Conservation (phyloP, 768 basidiomycete genomes). For the Lactarius sanguifluus region DNA sequence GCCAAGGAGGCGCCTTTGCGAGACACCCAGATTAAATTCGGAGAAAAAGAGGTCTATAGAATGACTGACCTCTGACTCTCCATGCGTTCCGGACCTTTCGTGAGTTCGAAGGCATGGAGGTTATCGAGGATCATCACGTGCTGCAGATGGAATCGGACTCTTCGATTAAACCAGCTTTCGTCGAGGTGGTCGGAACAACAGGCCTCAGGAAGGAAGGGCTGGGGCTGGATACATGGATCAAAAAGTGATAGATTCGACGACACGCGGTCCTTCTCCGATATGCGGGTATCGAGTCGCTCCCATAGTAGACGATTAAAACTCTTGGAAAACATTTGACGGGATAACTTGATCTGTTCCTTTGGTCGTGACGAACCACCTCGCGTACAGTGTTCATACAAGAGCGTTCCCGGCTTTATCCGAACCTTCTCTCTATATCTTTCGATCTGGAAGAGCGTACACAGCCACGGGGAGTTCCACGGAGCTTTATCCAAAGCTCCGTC, state of each 20-base stretch:
- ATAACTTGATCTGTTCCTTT: not conserved
- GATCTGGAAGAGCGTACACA: constrained; percentile 19
- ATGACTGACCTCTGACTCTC: constrained; percentile 14
- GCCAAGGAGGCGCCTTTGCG: constrained; percentile 6
- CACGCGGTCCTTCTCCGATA: not conserved
- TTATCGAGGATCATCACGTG: constrained; percentile 50
- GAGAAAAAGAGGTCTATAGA: not conserved
- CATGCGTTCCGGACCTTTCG: not conserved
- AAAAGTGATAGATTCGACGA: constrained; percentile 9
- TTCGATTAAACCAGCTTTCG: constrained; percentile 41
- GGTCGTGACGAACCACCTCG: not conserved
- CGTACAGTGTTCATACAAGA: not conserved
- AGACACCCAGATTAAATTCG: not conserved
- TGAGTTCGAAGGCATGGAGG: constrained; percentile 25
- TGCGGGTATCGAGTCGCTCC: constrained; percentile 12
- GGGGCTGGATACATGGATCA: constrained; percentile 20
- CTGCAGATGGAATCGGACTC: constrained; percentile 47
- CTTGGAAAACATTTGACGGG: constrained; percentile 7
- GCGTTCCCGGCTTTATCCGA: not conserved
- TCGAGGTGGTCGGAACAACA: constrained; percentile 38
- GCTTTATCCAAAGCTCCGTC: constrained; percentile 14
- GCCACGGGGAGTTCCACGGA: constrained; percentile 19
- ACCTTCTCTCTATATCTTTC: constrained; percentile 11
- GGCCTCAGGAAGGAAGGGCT: constrained; percentile 37
- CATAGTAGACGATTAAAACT: not conserved